phyloP scores from a whole-genome alignment of 495 filamentous ascomycete species.

The Lepidopterella palustris region DNA sequence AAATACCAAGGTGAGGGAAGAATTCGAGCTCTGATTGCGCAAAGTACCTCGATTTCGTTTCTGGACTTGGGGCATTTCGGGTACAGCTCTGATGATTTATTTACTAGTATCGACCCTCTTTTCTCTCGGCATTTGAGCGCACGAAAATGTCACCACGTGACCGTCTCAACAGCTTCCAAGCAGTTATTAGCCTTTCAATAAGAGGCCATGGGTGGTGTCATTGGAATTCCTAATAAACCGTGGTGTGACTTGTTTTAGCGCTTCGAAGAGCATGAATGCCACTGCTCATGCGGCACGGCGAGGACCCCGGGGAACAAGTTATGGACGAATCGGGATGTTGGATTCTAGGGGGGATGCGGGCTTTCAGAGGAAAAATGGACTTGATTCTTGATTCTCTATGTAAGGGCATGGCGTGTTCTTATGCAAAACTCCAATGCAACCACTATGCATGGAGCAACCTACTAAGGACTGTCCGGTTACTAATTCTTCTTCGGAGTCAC shows the following conservation, averaged over 20 bases:
- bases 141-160: neutral
- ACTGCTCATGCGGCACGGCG: neutral
- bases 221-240: neutral
- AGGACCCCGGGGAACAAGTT: no score
- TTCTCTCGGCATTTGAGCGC: neutral
- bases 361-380: no score
- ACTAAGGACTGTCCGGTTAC: no score
- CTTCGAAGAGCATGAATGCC: neutral
- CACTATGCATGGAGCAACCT: no score
- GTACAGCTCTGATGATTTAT: no score
- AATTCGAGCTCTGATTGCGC: neutral
- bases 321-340: no score
- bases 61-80: neutral
- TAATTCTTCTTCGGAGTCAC: no score
- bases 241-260: neutral
- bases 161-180: neutral
- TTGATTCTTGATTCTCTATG: no score
- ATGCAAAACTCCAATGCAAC: no score
- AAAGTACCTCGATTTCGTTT: neutral
- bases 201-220: neutral
- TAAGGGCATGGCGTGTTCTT: no score
- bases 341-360: no score
- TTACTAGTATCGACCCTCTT: neutral
- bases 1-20: neutral
- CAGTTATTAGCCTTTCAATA: neutral